A percentile compares a stretch with the other conserved stretches of the same genome.
Evolutionary conservation across 371 early-diverging fungal genomes (phyloP).

Genomic region (Mortierella sp.): DNA sequence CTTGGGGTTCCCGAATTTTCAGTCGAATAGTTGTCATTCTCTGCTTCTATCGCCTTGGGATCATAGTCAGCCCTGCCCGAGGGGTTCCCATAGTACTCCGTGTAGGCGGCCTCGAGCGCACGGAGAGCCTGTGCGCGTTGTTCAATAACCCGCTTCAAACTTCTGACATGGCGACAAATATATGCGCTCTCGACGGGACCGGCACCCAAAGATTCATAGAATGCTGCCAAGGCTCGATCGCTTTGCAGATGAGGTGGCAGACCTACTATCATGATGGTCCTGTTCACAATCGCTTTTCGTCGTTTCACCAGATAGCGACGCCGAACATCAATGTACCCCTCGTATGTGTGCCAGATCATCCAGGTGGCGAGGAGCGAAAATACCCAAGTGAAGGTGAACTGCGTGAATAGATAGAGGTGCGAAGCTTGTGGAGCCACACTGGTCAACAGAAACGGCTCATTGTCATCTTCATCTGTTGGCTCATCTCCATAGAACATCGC

Average conservation of each 20-base stretch:
- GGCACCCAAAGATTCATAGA: slow-evolving; percentile 67
- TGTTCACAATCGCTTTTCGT: slow-evolving; percentile 62
- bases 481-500: slow-evolving; percentile 18
- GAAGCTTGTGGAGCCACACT: slow-evolving; percentile 12
- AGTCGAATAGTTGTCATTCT: slow-evolving; percentile 25
- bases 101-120: slow-evolving; percentile 53
- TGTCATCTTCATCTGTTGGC: slow-evolving; percentile 13
- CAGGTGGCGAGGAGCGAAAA: slow-evolving; percentile 72
- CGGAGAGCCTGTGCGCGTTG: slow-evolving; percentile 50
- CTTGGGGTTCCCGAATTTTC: no score
- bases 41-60: slow-evolving; percentile 32
- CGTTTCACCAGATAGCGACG: slow-evolving; percentile 62
- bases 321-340: slow-evolving; percentile 68
- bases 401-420: slow-evolving; percentile 60
- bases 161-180: slow-evolving; percentile 64
- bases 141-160: slow-evolving; percentile 49
- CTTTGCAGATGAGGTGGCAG: slow-evolving; percentile 64
- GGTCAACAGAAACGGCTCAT: slow-evolving; percentile 9
- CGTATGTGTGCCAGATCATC: slow-evolving; percentile 68
- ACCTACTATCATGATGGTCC: slow-evolving; percentile 69
- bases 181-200: slow-evolving; percentile 73
- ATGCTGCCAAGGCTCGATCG: slow-evolving; percentile 64
- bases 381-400: slow-evolving; percentile 71
- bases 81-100: slow-evolving; percentile 51
- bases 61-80: slow-evolving; percentile 48